phyloP scores from a whole-genome alignment of 1,284 basidiomycete genomes.

The Pisolithus thermaeus region DNA sequence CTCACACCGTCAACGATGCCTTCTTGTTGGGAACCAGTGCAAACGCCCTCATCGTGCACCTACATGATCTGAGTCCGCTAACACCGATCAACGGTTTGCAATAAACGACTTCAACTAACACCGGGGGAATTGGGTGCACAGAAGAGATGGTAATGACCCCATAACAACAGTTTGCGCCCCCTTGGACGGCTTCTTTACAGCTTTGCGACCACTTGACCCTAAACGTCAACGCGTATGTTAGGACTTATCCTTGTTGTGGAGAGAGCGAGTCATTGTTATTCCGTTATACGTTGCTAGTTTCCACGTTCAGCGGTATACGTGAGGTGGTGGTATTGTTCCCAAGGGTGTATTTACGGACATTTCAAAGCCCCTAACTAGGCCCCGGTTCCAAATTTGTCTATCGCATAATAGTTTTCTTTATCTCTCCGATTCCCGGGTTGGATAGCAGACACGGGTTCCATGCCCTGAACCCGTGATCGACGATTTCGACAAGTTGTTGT shows the following conservation, averaged over 20 bases:
- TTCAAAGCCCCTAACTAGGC: background rate
- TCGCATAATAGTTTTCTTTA: background rate
- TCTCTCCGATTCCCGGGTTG: background rate
- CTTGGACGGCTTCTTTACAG: background rate
- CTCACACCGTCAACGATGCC: no score
- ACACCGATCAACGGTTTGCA: background rate
- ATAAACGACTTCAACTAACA: background rate
- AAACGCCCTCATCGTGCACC: background rate
- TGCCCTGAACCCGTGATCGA: background rate
- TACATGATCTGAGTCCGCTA: background rate
- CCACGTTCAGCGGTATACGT: no score
- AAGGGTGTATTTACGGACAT: background rate
- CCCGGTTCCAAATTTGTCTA: background rate
- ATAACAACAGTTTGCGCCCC: background rate
- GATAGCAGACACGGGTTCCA: background rate
- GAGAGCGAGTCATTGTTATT: no score
- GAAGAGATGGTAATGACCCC: background rate
- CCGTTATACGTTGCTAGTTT: no score
- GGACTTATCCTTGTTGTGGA: no score
- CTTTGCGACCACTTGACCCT: background rate
- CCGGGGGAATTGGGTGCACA: background rate
- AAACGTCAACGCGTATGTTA: no score
- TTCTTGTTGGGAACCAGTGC: background rate
- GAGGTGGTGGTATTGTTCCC: no score
- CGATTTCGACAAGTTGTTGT: background rate